Percentiles rank a stretch among this genome's conserved stretches.
phyloP scores from a whole-genome alignment of 2,329 filamentous ascomycete species.

The Ophiocordyceps robertsii region DNA sequence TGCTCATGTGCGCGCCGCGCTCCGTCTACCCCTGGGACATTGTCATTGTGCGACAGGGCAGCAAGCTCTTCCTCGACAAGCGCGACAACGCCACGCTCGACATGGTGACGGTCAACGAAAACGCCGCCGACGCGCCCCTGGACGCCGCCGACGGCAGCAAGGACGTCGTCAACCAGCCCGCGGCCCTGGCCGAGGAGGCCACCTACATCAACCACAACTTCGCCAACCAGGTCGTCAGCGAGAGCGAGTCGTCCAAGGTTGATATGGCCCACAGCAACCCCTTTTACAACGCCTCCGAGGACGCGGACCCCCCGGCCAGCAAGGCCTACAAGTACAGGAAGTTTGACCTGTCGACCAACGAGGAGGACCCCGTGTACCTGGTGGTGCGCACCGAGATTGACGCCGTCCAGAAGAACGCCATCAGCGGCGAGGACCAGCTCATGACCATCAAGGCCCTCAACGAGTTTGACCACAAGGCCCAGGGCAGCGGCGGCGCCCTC shows the following conservation, averaged over 20 bases:
- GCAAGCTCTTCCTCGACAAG: constrained; percentile 99
- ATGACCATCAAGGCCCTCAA: constrained; percentile 92
- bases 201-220: constrained; percentile 99
- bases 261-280: constrained; percentile 84
- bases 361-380: constrained; percentile 86
- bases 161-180: constrained; percentile 89
- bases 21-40: constrained; percentile 98
- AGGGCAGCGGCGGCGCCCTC: constrained; percentile 83
- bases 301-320: constrained; percentile 84
- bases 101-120: constrained; percentile 98
- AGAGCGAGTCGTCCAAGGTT: constrained; percentile 65
- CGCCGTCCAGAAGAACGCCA: constrained; percentile 88
- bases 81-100: constrained; percentile 88
- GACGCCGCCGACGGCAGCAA: constrained; percentile 87
- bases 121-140: constrained; percentile 85
- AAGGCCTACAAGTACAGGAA: constrained; percentile 98
- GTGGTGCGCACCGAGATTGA: constrained; percentile 92
- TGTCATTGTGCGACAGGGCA: constrained; percentile 80
- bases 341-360: constrained; percentile 90
- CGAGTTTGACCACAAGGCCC: constrained; percentile 97
- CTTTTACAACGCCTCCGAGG: constrained; percentile 90
- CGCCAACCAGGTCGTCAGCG: constrained; percentile 83
- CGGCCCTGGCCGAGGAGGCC: constrained; percentile 84
- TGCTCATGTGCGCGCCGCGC: constrained; percentile 97
- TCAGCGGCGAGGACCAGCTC: constrained; percentile 82